Conservation (phyloP, 163 green algal species). For the Scenedesmus sp. region DNA sequence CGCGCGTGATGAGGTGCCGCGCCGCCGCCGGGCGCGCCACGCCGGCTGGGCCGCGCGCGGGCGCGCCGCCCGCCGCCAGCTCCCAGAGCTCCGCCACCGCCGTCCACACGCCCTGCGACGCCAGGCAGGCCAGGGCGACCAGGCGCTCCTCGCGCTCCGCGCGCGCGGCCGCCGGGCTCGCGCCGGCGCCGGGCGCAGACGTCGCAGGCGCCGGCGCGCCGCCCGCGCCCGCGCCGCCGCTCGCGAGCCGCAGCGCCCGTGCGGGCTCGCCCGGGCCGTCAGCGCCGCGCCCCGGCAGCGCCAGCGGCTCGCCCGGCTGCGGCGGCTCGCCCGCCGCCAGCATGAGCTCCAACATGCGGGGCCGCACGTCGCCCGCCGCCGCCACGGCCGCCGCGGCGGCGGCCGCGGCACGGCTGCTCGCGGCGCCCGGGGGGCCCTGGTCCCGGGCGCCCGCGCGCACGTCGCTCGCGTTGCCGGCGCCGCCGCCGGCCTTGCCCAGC, state of each 20-base stretch:
- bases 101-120: constrained; percentile 31
- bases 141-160: constrained; percentile 5
- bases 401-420: constrained; percentile 6
- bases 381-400: constrained; percentile 20
- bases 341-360: constrained; percentile 13
- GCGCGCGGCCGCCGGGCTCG: neutral
- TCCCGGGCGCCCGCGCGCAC: neutral
- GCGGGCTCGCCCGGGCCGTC: neutral
- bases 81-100: constrained; percentile 17
- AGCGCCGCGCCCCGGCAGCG: too few species aligned
- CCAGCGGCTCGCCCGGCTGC: neutral
- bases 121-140: neutral
- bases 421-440: neutral
- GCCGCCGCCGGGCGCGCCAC: constrained; percentile 4
- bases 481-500: neutral
- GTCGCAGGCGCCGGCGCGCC: neutral
- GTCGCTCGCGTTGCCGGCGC: neutral
- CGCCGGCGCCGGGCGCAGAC: neutral
- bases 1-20: constrained; percentile 4
- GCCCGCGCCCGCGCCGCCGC: neutral
- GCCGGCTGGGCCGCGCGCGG: neutral
- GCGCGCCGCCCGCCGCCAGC: neutral
- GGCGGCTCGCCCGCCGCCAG: neutral
- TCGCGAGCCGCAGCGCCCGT: neutral
- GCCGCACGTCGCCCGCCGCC: neutral